phyloP scores from a whole-genome alignment of 768 basidiomycete species.

The Clavaria fumosa region DNA sequence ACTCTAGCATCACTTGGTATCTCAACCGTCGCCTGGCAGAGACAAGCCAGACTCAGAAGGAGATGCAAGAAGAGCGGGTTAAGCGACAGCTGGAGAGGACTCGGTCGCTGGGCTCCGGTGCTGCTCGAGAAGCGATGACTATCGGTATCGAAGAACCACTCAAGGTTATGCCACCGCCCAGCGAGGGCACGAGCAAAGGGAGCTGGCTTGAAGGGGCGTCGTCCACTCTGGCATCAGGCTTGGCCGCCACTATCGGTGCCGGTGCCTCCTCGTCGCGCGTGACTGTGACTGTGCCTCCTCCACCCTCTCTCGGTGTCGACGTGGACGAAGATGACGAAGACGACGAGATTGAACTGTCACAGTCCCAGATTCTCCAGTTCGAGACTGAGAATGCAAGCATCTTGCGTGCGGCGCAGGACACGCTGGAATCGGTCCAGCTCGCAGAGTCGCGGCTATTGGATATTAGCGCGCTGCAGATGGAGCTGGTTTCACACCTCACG shows the following conservation, averaged over 20 bases:
- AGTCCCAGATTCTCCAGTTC: constrained; percentile 84
- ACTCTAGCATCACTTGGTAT: constrained; percentile 85
- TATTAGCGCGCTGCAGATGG: constrained; percentile 85
- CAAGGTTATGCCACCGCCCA: constrained; percentile 10
- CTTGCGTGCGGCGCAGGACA: constrained; percentile 69
- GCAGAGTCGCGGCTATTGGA: constrained; percentile 88
- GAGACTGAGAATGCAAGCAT: constrained; percentile 85
- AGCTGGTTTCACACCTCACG: constrained; percentile 76
- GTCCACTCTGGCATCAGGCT: constrained; percentile 25
- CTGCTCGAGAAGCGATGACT: constrained; percentile 43
- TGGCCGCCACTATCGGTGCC: constrained; percentile 47
- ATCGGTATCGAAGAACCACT: constrained; percentile 19
- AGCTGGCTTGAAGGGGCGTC: constrained; percentile 51
- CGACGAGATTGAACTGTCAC: constrained; percentile 68
- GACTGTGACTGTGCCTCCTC: too few species aligned
- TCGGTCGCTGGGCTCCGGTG: constrained; percentile 69
- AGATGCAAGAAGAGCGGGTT: constrained; percentile 89
- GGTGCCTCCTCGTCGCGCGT: too few species aligned
- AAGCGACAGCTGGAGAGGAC: constrained; percentile 77
- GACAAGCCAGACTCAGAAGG: constrained; percentile 62
- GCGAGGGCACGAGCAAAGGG: constrained; percentile 14
- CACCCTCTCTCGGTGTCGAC: constrained; percentile 18
- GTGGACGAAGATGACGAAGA: constrained; percentile 46
- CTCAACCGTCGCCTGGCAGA: constrained; percentile 69
- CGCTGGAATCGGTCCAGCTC: constrained; percentile 76